Conservation (phyloP, 1,284 basidiomycete genomes). For the Lentinula novae-zelandiae region DNA sequence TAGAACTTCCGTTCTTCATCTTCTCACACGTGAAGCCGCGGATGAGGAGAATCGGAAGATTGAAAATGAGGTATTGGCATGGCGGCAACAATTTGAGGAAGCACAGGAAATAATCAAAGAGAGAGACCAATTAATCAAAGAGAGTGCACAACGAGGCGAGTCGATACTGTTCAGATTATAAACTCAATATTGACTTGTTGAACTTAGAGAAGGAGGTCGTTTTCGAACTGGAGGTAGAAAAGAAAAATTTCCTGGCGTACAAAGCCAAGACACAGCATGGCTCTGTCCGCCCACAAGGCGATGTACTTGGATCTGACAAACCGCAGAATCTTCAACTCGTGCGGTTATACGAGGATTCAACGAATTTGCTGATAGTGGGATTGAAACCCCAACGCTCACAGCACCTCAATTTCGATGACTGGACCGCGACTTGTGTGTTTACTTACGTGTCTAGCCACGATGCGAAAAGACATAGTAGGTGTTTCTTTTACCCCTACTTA, state of each 20-base stretch:
- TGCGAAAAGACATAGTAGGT: constrained; percentile 13
- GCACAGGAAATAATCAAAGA: constrained; percentile 41
- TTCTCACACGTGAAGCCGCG: constrained; percentile 69
- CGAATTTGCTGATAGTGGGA: constrained; percentile 50
- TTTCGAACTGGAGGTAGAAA: constrained; percentile 59
- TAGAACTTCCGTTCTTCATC: constrained; percentile 49
- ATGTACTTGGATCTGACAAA: constrained; percentile 38
- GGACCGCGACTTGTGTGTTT: constrained; percentile 48
- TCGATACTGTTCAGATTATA: neutral
- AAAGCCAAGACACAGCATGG: constrained; percentile 28
- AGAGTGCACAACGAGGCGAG: constrained; percentile 33
- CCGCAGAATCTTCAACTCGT: constrained; percentile 49
- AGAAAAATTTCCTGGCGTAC: constrained; percentile 41
- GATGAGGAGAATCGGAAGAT: constrained; percentile 59
- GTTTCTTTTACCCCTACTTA: neutral
- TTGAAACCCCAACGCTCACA: constrained; percentile 38
- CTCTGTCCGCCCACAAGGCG: constrained; percentile 27
- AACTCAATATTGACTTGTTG: neutral
- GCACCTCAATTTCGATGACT: constrained; percentile 37
- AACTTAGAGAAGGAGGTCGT: constrained; percentile 45
- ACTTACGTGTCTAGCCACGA: constrained; percentile 38
- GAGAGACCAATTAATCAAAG: constrained; percentile 32
- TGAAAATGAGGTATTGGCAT: constrained; percentile 44
- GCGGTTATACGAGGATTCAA: constrained; percentile 59
- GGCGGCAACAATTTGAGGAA: constrained; percentile 41